Conservation (phyloP, 83 land plant genomes). For the Picea engelmannii region DNA sequence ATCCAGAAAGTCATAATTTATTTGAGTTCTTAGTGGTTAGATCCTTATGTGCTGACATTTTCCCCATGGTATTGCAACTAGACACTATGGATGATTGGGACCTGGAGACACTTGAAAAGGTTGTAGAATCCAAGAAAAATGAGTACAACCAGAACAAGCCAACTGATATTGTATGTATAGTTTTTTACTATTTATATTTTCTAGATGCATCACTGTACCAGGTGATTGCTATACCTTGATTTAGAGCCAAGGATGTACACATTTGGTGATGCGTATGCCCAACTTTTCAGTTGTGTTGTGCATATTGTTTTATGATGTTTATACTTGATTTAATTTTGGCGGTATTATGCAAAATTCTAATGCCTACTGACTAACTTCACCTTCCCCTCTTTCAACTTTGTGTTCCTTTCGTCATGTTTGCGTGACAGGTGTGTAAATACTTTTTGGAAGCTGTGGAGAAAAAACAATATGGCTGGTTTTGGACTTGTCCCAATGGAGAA, state of each 20-base stretch:
- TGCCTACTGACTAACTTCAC: neutral
- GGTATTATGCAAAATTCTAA: neutral
- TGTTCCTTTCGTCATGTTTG: neutral
- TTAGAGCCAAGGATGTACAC: no score
- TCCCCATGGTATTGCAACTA: constrained; percentile 13
- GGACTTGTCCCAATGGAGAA: constrained; percentile 99
- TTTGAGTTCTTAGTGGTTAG: neutral
- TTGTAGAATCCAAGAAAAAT: constrained; percentile 78
- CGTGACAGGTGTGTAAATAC: constrained; percentile 87
- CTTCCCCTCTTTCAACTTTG: neutral
- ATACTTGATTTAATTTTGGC: neutral
- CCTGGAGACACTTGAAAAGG: constrained; percentile 92
- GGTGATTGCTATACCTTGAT: no score
- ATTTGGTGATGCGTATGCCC: neutral
- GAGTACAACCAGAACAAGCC: constrained; percentile 96
- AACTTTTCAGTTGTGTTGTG: no score
- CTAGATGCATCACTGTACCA: no score
- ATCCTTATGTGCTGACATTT: neutral
- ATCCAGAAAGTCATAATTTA: neutral
- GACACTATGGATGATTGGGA: constrained; percentile 99
- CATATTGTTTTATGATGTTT: neutral
- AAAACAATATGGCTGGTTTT: constrained; percentile 99
- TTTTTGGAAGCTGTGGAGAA: constrained; percentile 99
- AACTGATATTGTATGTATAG: constrained; percentile 88
- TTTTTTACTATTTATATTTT: neutral